Base-by-base conservation (phyloP, 352 stramenopile species). In the Globisporangium cystogenes region DNA sequence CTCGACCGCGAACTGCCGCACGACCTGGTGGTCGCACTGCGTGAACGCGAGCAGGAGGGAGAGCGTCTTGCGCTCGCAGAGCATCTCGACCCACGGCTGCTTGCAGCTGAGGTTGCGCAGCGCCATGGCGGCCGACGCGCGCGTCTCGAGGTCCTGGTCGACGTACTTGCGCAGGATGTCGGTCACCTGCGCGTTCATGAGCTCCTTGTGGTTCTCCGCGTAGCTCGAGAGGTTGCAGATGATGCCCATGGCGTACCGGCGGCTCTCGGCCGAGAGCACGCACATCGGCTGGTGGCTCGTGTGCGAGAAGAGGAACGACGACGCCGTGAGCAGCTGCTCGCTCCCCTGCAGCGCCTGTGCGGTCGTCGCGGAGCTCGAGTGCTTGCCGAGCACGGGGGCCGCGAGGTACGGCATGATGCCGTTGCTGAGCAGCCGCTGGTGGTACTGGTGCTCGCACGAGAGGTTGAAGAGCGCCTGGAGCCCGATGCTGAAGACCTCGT, bases 401-500 rank as follows among this genome's bases (percentile, higher is more conserved):
- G 76, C 75, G 7, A 93, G 59, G 41, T 87, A 93, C 29, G 74
- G 43, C 55, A 90, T 84, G 24, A 93, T 57, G 0, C 82, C 82
- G 15, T 90, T 90, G 40, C 69, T 76, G 24, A 93, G 59, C 2
- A 93, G 53, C 53, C 85, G 84, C 16, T 69, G 53, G 49, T 93
- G 82, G 51, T 89, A 89, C 23, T 82, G 65, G 10, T 65, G 61
- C 12, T 88, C 66, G 26, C 80, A 88, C 12, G 77, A 90, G 16
- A 93, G 41, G 33, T 93, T 93, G 55, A 90, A 90, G 1, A 93
- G 68, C 1, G 82, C 76, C 24, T 87, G 74, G 4, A 90, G 67
- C 2, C 79, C 82, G 29, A 93, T 72, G 7, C 74, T 71, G 7
- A 93, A 75, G 2, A 90, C 71, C 53, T 90, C 76, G 20, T 86